Evolutionary conservation across 2,329 filamentous ascomycete species (phyloP), one percentile per base, ranked within the genome.

Genomic region (Alternaria angustiovoidea): DNA sequence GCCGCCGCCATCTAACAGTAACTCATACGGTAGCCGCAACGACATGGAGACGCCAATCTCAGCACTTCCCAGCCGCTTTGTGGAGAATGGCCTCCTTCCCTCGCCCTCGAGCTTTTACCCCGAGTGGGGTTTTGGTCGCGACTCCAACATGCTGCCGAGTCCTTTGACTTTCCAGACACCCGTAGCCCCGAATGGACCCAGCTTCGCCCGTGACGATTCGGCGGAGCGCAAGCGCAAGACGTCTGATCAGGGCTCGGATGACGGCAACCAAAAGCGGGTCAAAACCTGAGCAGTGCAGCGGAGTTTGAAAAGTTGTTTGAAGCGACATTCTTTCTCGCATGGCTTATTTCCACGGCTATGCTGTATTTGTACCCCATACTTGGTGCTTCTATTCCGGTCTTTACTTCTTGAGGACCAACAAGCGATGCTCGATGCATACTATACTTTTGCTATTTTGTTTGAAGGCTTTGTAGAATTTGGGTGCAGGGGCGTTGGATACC

Each of bases 81-180:
- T 98, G 69, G 91, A 89, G 59, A 92, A 91, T 66, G 92, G 94
- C 36, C 88, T 97, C 54, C 84, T 98, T 16, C 94, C 95, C 0
- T 96, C 92, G 57, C 95, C 95, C 0, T 96, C 91, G 65, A 93
- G 89, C 66, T 97, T 98, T 80, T 98, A 96, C 73, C 89, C 91
- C 0, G 93, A 96, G 64, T 97, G 94, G 94, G 89, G 91, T 67
- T 93, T 92, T 77, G 84, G 85, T 75, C 88, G 77, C 57, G 91
- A 95, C 67, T 91, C 86, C 75, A 96, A 95, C 71, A 95, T 96
- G 67, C 84, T 98, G 49, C 94, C 94, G 0, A 97, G 93, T 75
- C 95, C 95, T 9, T 81, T 98, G 65, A 96, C 94, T 62, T 97
- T 97, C 78, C 91, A 92, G 34, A 98, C 95, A 1, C 95, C 95